Evolutionary conservation across 2,329 filamentous ascomycete species (phyloP).

Genomic region (Pseudonectria foliicola): DNA sequence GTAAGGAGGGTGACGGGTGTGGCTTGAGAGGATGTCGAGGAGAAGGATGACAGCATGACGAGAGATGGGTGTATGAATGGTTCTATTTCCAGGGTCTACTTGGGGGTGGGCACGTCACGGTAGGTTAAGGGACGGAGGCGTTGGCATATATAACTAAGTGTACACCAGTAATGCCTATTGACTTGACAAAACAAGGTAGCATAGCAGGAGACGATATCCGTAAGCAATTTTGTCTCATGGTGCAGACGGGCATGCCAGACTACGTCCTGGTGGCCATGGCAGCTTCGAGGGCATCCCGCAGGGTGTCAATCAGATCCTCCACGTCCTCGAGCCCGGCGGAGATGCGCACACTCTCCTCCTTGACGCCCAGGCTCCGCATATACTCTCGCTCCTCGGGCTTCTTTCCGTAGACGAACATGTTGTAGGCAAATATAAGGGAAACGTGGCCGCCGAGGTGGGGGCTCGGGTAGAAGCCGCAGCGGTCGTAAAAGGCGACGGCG

Average conservation of each 20-base stretch:
- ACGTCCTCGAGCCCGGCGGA: conserved; percentile 40
- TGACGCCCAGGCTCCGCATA: conserved; percentile 31
- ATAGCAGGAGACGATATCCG: too few species aligned
- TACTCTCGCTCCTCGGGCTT: conserved; percentile 29
- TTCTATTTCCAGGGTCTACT: background rate
- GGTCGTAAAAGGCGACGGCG: conserved; percentile 43
- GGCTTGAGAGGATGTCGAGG: conserved; percentile 1
- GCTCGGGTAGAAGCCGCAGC: conserved; percentile 40
- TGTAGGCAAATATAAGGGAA: conserved; percentile 43
- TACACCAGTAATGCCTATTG: background rate
- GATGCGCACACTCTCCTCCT: conserved; percentile 37
- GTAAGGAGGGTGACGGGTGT: conserved; percentile 63
- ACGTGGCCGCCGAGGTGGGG: conserved; percentile 48
- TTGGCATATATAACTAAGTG: background rate
- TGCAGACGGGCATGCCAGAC: background rate
- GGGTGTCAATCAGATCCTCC: conserved; percentile 34
- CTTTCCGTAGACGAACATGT: conserved; percentile 35
- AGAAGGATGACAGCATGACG: too few species aligned
- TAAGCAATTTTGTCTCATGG: too few species aligned
- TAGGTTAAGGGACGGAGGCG: background rate
- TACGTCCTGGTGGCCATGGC: conserved; percentile 8
- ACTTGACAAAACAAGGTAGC: background rate
- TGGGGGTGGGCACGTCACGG: background rate
- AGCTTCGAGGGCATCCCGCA: conserved; percentile 26
- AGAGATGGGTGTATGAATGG: too few species aligned